Base-by-base conservation (phyloP, 2,329 filamentous ascomycete species). In the Penicillium sp. region DNA sequence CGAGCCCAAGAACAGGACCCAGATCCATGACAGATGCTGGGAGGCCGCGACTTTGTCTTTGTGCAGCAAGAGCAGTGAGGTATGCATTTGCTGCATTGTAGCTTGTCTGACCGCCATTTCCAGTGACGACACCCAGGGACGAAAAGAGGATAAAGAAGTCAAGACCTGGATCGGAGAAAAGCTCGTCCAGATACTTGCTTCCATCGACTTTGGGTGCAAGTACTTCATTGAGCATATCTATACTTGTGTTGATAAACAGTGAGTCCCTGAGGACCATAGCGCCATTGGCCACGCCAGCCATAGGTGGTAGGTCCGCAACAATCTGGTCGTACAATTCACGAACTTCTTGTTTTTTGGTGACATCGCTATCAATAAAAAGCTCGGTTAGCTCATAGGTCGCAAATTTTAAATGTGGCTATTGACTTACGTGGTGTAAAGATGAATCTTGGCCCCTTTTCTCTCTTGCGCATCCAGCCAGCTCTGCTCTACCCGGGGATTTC, bases 31-130 rank as follows among this genome's bases (percentile, higher is more conserved):
- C 49, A 3, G 57, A 56, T 14, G 49, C 61, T 4, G 49, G 37
- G 7, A 64, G 33, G 5, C 61, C 61, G 3, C 42, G 52, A 9
- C 27, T 16, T 11, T 39, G 26, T 3, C 58, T 47, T 21, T 56
- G 54, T 1, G 13, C 33, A 1, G 53, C 49, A 4, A 63, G 47
- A 16, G 31, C 54, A 13, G 29, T 33, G 49, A 62, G 53, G 29
- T 49, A 64, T n/a, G 16, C 19, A 21, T 58, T 59, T n/a, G 50
- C 62, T 2, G 58, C 55, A 8, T 46, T 37, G 49, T 65, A 65
- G 47, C 44, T 54, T 9, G 45, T 22, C 39, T 65, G 62, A 4
- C 58, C 59, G 4, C 13, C 16, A n/a, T 60, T 62, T 6, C 63
- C 63, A 14, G 26, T 31, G 1, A 49, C n/a, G 13, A 35, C 27